These are phyloP conservation scores for Detonula confervacea DNA, from an alignment of 352 stramenopile species.

Conservation along the genomic window DNA sequence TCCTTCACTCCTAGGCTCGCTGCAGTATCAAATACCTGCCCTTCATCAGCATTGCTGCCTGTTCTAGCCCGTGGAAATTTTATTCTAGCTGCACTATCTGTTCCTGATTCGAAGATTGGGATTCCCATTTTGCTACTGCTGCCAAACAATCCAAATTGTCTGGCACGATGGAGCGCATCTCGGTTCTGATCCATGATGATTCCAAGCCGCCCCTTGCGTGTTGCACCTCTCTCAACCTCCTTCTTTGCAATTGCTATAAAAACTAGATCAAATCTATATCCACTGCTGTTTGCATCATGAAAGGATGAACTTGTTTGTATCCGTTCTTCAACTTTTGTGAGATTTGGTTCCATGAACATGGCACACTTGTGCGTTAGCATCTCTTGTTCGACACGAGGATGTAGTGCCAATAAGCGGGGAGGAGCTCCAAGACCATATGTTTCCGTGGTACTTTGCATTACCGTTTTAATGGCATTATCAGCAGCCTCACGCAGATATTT, in stretches of 20 bases:
- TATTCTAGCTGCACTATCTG: conserved; percentile 33
- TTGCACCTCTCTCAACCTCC: conserved; percentile 20
- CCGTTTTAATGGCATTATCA: conserved; percentile 4
- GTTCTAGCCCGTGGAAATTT: conserved; percentile 4
- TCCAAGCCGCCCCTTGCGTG: background rate
- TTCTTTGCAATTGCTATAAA: conserved; percentile 53
- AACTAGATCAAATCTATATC: conserved; percentile 37
- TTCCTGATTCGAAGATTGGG: conserved; percentile 49
- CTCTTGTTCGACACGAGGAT: conserved; percentile 73
- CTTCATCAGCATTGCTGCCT: background rate
- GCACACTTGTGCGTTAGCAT: conserved; percentile 73
- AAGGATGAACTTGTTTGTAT: conserved; percentile 30
- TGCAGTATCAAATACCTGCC: conserved; percentile 14
- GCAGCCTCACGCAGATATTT: conserved; percentile 12
- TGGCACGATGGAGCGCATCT: conserved; percentile 17
- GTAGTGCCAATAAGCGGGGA: conserved; percentile 56
- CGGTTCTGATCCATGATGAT: conserved; percentile 26
- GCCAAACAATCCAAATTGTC: conserved; percentile 24
- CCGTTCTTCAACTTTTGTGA: conserved; percentile 65
- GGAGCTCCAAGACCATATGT: background rate
- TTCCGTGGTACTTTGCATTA: conserved; percentile 6
- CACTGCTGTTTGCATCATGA: conserved; percentile 2
- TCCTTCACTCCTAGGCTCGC: conserved; percentile 30
- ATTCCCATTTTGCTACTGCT: conserved; percentile 12
- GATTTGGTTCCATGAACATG: conserved; percentile 61